Evolutionary conservation across 148 eudicot genomes (phyloP).

Genomic region (Diospyros lotus): DNA sequence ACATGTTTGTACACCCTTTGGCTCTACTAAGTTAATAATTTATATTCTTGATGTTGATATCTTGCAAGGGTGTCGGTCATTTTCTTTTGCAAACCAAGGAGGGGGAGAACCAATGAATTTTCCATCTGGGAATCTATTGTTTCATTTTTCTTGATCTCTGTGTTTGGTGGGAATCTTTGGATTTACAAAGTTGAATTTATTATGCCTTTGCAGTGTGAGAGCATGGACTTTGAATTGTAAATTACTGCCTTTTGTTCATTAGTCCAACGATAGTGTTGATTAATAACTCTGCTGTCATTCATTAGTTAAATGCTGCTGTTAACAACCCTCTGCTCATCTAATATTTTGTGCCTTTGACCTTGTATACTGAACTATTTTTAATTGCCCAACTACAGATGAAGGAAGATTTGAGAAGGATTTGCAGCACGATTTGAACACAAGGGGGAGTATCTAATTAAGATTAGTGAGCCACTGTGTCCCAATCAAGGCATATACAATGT

Average conservation of each 20-base stretch:
- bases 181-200: neutral
- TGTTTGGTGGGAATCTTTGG: constrained; percentile 1
- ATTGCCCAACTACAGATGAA: constrained; percentile 4
- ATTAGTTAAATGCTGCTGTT: no score
- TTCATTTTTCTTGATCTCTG: neutral
- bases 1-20: neutral
- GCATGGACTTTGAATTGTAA: neutral
- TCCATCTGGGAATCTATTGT: neutral
- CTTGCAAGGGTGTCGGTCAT: neutral
- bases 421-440: neutral
- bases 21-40: neutral
- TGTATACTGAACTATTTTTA: constrained; percentile 4
- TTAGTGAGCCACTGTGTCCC: neutral
- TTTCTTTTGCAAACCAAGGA: neutral
- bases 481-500: neutral
- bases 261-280: neutral
- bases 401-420: neutral
- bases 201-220: neutral
- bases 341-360: neutral
- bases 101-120: constrained; percentile 1
- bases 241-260: neutral
- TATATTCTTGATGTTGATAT: constrained; percentile 4
- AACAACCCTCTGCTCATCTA: neutral
- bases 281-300: no score
- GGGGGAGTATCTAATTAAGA: neutral